phyloP scores from a whole-genome alignment of 2,329 filamentous ascomycete species.

The Fusarium pseudograminearum region DNA sequence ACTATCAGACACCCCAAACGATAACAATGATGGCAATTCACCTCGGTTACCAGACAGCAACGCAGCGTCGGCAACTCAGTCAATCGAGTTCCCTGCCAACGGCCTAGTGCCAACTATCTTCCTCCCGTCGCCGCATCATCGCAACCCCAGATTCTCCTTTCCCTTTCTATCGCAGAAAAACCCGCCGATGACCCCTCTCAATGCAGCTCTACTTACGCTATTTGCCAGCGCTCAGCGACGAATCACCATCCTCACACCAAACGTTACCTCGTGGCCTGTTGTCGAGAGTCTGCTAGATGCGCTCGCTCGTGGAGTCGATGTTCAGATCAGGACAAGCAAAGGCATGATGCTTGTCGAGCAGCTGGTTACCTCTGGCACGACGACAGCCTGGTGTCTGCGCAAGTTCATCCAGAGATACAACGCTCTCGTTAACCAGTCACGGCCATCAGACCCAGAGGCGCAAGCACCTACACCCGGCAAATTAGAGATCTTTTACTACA shows the following conservation, averaged over 20 bases:
- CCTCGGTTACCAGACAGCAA: background rate
- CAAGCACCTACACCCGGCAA: conserved; percentile 58
- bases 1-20: background rate
- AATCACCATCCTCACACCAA: conserved; percentile 82
- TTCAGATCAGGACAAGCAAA: conserved; percentile 75
- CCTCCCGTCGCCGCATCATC: conserved; percentile 79
- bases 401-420: conserved; percentile 69
- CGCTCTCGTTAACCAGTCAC: conserved; percentile 39
- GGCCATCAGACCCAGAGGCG: conserved; percentile 56
- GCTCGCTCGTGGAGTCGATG: conserved; percentile 73
- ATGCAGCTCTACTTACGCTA: conserved; percentile 71
- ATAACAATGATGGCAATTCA: no score
- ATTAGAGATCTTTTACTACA: conserved; percentile 71
- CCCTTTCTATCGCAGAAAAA: conserved; percentile 63
- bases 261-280: conserved; percentile 76
- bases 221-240: conserved; percentile 67
- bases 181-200: conserved; percentile 75
- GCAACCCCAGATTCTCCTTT: conserved; percentile 73
- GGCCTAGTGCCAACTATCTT: conserved; percentile 67
- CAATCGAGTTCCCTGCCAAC: conserved; percentile 42
- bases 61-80: conserved; percentile 49
- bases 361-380: conserved; percentile 81
- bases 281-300: conserved; percentile 71
- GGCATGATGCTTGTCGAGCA: conserved; percentile 84
- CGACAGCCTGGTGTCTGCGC: conserved; percentile 73